These are phyloP conservation scores for Boletus albobrunnescens DNA, from an alignment of 1,284 basidiomycete species.

Conservation along the genomic window DNA sequence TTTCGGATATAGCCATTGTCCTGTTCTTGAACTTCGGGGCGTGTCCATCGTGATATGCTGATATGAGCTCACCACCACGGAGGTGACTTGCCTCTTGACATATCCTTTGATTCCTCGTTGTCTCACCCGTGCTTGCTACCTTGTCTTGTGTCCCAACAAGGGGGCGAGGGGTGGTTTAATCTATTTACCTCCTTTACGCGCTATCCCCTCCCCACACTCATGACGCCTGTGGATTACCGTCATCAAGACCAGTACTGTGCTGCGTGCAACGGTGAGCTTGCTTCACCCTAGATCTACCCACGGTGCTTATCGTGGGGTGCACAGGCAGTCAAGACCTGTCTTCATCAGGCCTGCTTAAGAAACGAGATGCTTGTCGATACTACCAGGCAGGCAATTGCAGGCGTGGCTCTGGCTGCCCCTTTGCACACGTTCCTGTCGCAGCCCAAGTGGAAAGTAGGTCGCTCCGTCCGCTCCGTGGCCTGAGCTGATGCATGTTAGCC, in stretches of 20 bases:
- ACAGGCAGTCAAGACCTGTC: slow-evolving; percentile 12
- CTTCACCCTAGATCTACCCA: background rate
- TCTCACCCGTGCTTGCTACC: slow-evolving; percentile 24
- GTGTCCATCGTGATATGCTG: slow-evolving; percentile 11
- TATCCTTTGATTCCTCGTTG: slow-evolving; percentile 21
- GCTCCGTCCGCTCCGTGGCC: background rate
- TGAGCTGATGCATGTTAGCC: slow-evolving; percentile 14
- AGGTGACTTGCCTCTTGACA: slow-evolving; percentile 16
- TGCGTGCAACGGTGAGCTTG: slow-evolving; percentile 17
- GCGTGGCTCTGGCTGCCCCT: slow-evolving; percentile 29
- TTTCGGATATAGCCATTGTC: slow-evolving; percentile 37
- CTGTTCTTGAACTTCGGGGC: slow-evolving; percentile 17
- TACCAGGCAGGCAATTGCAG: slow-evolving; percentile 25
- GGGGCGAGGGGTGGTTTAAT: slow-evolving; percentile 15
- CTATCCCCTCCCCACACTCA: background rate
- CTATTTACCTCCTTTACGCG: slow-evolving; percentile 4
- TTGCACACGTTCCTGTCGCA: slow-evolving; percentile 18
- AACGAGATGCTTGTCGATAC: slow-evolving; percentile 23
- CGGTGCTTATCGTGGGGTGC: slow-evolving; percentile 4
- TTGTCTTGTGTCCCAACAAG: slow-evolving; percentile 29
- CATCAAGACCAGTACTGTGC: slow-evolving; percentile 17
- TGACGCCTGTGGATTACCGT: slow-evolving; percentile 7
- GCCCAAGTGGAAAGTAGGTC: slow-evolving; percentile 17
- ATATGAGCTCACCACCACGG: slow-evolving; percentile 20
- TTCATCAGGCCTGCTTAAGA: slow-evolving; percentile 6